Evolutionary conservation across 164 flowering plant species (phyloP), one percentile per base, ranked within the genome.

Genomic region (Chimonanthus salicifolius): DNA sequence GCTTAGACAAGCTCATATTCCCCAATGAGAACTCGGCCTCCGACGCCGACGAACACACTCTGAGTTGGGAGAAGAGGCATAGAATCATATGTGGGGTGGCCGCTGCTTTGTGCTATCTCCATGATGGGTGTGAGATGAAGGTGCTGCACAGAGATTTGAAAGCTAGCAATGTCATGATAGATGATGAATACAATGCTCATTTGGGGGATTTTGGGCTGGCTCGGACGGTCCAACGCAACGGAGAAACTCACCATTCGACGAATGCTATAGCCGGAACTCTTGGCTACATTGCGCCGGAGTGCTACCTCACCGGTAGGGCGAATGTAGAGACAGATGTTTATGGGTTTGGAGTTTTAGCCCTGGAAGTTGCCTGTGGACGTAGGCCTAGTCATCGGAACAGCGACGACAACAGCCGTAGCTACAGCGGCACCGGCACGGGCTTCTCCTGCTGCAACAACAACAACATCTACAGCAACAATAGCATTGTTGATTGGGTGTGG

Each of bases 241-340:
- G 70, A 6, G 10, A 68, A n/a, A 68, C 51, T 16, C 70, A 15
- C 33, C 50, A 68, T 16, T 68, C 54, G 0, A 70, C 82, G 13
- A 72, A 75, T 5, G 74, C 54, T 7, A 76, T 69, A 13, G 82
- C 82, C 3, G 83, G 84, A 10, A 82, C 84, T 47, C 76, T 83
- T 6, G 90, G 89, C 4, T 67, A 72, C 74, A 46, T 72, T 1
- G 74, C 74, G 2, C 74, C 74, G 0, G 74, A 72, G 67, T 72
- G 51, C 58, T 16, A 7, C 51, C 9, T 45, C 74, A 62, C 74
- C 16, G 54, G 67, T 3, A 72, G 66, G 20, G 74, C 74, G 3
- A 62, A 8, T 4, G 44, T 13, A 15, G 74, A 60, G 67, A 47
- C 66, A 4, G 74, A 72, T 18, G 74, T 72, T 10, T 72, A 45